Evolutionary conservation across 225 moss, liverwort and hornwort species (phyloP), one percentile per base, ranked within the genome.

Genomic region (Rhytidiadelphus loreus): DNA sequence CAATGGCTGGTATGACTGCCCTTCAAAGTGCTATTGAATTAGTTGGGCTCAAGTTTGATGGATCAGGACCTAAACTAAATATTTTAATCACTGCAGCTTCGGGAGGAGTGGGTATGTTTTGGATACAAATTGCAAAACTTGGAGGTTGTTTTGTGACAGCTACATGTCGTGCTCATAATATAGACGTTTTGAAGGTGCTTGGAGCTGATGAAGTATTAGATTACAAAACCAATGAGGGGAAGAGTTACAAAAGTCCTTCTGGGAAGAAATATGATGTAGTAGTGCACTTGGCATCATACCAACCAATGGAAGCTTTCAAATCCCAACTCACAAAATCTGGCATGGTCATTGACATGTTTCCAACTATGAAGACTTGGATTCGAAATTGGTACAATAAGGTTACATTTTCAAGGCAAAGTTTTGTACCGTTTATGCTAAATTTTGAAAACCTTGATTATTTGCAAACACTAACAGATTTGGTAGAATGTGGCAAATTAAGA

Each of bases 131-230:
- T 77, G 77, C 77, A 24, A 77, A 77, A 55, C 23, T 77, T 25
- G 77, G n/a, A 25, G 25, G 55, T 56, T 52, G 55, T n/a, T 77
- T n/a, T 77, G 55, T 77, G 16, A 56, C n/a, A 6, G 4, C 25
- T 0, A 16, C 25, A 16, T 55, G 55, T 77, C 0, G 8, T 23
- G n/a, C 55, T 10, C 25, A 0, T 55, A n/a, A 16, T 77, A 10
- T 3, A 25, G 0, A 10, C 25, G n/a, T 77, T 55, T 0, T 37
- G 0, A 37, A 0, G 16, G 24, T 1, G 1, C 77, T 77, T 10
- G 55, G 77, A 77, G 37, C 77, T n/a, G 15, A 77, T 25, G 55
- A 77, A 77, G 55, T 77, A 16, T 16, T 77, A 25, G n/a, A 24
- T 16, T 37, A 25, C 8, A 24, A 56, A 11, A 77, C n/a, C 16